These are phyloP conservation scores for Aspergillus ellipticus DNA, from an alignment of 495 filamentous ascomycete genomes.

Conservation along the genomic window DNA sequence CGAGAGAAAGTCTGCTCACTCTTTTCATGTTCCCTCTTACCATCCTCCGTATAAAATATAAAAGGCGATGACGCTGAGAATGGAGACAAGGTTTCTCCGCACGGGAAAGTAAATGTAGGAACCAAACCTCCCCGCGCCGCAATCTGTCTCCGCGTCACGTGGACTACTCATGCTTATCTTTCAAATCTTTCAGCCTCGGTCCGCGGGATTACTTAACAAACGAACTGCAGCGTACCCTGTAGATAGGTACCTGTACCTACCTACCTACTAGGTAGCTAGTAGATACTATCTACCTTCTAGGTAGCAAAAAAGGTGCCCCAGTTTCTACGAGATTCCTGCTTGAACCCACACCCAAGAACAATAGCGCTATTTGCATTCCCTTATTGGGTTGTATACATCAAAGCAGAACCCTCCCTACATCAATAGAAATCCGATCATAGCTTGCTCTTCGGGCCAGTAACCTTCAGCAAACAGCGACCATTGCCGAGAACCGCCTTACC, in stretches of 20 bases:
- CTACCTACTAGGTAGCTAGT: too few relatives aligned
- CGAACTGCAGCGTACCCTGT: too few relatives aligned
- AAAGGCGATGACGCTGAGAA: background rate
- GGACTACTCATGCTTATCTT: too few relatives aligned
- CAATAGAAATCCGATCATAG: conserved; percentile 40
- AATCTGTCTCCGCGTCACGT: background rate
- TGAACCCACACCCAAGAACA: too few relatives aligned
- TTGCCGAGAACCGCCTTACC: conserved; percentile 81
- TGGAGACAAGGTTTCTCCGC: background rate
- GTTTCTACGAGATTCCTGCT: too few relatives aligned
- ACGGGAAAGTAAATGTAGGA: background rate
- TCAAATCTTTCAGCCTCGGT: too few relatives aligned
- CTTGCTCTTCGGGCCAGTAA: conserved; percentile 57
- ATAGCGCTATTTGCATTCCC: background rate
- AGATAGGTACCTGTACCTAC: too few relatives aligned
- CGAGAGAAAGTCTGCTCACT: conserved; percentile 7
- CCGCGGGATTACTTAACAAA: too few relatives aligned
- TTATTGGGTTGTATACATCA: background rate
- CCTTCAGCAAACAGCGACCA: conserved; percentile 74
- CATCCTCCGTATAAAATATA: background rate
- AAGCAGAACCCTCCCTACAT: background rate
- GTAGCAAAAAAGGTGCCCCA: too few relatives aligned
- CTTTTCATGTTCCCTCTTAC: background rate
- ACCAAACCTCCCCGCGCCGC: background rate
- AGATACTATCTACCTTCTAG: too few relatives aligned